Conservation (phyloP, 2,329 filamentous ascomycete genomes). For the Bertia moriformis region DNA sequence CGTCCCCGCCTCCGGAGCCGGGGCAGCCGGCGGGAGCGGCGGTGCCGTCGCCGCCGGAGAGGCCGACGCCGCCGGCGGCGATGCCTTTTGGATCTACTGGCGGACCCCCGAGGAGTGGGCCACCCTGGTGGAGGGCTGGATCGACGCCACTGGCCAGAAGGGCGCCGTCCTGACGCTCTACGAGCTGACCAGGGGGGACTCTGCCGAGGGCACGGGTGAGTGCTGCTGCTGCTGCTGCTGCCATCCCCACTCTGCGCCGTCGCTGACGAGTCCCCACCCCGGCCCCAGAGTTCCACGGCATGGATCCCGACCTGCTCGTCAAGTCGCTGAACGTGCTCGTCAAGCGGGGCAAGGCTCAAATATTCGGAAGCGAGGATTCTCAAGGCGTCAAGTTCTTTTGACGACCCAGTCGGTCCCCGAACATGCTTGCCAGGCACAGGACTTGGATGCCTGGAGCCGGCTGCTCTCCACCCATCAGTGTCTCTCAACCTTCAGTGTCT, state of each 20-base stretch:
- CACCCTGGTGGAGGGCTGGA: constrained; percentile 60
- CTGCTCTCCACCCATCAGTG: too few species aligned
- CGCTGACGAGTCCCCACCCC: neutral
- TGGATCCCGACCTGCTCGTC: constrained; percentile 69
- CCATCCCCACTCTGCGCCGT: constrained; percentile 1
- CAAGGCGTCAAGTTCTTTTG: constrained; percentile 95
- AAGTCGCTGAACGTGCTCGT: constrained; percentile 70
- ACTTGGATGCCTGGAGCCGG: constrained; percentile 3
- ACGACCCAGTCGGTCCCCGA: constrained; percentile 17
- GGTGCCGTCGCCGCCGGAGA: constrained; percentile 11
- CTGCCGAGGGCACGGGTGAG: constrained; percentile 53
- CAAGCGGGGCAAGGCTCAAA: constrained; percentile 79
- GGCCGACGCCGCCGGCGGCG: constrained; percentile 23
- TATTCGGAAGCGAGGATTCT: constrained; percentile 79
- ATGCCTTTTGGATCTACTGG: constrained; percentile 69
- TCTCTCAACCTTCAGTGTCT: too few species aligned
- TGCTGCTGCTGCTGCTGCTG: constrained; percentile 10
- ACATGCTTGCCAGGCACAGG: constrained; percentile 2
- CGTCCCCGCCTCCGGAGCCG: too few species aligned
- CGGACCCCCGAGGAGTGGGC: constrained; percentile 84
- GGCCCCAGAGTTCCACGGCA: constrained; percentile 67
- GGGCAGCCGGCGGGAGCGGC: constrained; percentile 11
- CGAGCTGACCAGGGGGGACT: constrained; percentile 76
- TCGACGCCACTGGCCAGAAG: constrained; percentile 78
- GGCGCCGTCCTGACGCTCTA: constrained; percentile 82